Evolutionary conservation across 2,329 filamentous ascomycete genomes (phyloP).

Genomic region (Cladophialophora chaetospira): DNA sequence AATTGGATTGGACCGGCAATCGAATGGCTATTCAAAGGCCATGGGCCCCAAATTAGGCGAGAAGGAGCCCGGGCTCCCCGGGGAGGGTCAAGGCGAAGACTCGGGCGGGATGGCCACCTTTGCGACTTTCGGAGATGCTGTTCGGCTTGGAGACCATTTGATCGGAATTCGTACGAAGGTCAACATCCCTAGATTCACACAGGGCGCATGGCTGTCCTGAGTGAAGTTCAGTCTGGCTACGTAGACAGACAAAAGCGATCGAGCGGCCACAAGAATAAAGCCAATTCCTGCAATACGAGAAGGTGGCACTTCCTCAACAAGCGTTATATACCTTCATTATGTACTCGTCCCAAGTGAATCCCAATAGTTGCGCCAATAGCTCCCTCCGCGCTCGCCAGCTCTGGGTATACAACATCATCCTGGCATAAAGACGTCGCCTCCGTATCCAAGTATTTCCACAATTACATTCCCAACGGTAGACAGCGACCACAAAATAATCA

Average conservation of each 20-base stretch:
- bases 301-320: background rate
- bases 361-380: background rate
- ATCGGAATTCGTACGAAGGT: no score
- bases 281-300: background rate
- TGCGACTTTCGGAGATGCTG: no score
- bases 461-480: conserved; percentile 81
- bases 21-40: background rate
- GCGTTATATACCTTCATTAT: conserved; percentile 1
- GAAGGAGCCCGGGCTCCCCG: no score
- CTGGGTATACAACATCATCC: conserved; percentile 7
- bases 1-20: background rate
- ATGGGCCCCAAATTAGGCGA: no score
- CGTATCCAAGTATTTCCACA: conserved; percentile 62
- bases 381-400: background rate
- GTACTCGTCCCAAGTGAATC: background rate
- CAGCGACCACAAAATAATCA: conserved; percentile 78
- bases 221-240: no score
- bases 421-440: conserved; percentile 17
- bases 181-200: no score
- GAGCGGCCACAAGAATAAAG: no score
- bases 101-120: no score
- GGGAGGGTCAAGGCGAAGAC: no score
- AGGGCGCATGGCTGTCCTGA: no score
- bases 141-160: no score
- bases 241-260: no score